phyloP scores from a whole-genome alignment of 345 rosid species.

The Geranium brycei region DNA sequence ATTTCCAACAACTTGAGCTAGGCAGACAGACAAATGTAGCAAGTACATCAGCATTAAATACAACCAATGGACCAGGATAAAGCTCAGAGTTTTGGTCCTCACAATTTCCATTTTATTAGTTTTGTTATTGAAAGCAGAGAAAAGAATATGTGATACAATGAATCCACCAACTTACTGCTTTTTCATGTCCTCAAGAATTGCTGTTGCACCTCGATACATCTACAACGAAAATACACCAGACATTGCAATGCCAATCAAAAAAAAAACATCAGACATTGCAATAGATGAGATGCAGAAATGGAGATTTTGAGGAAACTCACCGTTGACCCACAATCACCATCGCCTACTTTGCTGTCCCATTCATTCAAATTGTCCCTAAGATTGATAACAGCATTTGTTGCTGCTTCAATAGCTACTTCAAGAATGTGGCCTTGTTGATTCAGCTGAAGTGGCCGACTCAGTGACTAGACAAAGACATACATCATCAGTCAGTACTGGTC shows the following conservation, averaged over 20 bases:
- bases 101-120: no score
- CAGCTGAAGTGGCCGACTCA: constrained; percentile 48
- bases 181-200: constrained; percentile 81
- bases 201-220: constrained; percentile 79
- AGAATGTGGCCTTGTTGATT: constrained; percentile 54
- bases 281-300: not conserved
- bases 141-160: not conserved
- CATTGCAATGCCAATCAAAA: not conserved
- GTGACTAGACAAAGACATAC: constrained; percentile 23
- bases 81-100: no score
- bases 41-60: no score
- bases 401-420: constrained; percentile 81
- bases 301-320: constrained; percentile 32
- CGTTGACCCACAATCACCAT: constrained; percentile 95
- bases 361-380: constrained; percentile 70
- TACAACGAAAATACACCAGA: constrained; percentile 16
- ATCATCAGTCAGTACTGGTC: no score
- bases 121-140: no score
- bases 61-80: no score
- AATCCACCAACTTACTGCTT: constrained; percentile 39
- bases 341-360: constrained; percentile 95
- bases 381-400: constrained; percentile 47
- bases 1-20: no score
- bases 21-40: no score
- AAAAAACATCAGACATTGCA: not conserved